These are phyloP conservation scores for Curvularia lunata DNA, from an alignment of 2,329 filamentous ascomycete genomes.

Conservation along the genomic window DNA sequence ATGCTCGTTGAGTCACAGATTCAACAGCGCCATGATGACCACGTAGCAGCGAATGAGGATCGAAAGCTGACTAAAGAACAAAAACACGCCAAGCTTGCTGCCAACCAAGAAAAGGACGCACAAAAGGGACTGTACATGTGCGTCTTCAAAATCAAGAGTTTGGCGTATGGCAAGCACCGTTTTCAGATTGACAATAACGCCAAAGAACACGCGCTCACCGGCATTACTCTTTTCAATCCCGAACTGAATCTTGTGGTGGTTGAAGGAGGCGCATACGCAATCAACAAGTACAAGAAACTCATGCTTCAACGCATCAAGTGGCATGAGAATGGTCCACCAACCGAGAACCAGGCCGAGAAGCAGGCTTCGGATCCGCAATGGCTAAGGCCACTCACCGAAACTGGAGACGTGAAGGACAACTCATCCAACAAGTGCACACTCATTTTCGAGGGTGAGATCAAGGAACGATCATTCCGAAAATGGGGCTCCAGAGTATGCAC, in stretches of 20 bases:
- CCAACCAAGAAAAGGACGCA: slow-evolving; percentile 86
- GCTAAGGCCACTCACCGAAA: slow-evolving; percentile 79
- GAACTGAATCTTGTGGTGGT: slow-evolving; percentile 88
- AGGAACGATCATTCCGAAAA: slow-evolving; percentile 78
- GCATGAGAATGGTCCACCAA: slow-evolving; percentile 82
- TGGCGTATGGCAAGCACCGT: slow-evolving; percentile 91
- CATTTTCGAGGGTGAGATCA: slow-evolving; percentile 90
- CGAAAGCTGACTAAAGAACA: slow-evolving; percentile 90
- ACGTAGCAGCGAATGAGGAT: slow-evolving; percentile 79
- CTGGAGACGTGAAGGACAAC: slow-evolving; percentile 80
- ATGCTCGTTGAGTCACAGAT: slow-evolving; percentile 93
- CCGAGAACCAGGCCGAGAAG: slow-evolving; percentile 63
- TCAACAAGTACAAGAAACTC: slow-evolving; percentile 86
- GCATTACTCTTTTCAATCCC: slow-evolving; percentile 90
- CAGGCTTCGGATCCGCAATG: slow-evolving; percentile 70
- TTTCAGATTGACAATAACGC: slow-evolving; percentile 94
- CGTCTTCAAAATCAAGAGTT: slow-evolving; percentile 86
- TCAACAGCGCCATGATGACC: slow-evolving; percentile 79
- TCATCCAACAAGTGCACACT: slow-evolving; percentile 80
- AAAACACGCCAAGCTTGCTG: slow-evolving; percentile 78
- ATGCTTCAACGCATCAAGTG: slow-evolving; percentile 95
- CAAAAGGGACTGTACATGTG: slow-evolving; percentile 83
- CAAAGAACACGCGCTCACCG: slow-evolving; percentile 84
- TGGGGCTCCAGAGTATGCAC: slow-evolving; percentile 91
- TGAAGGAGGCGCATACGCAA: slow-evolving; percentile 84